Conservation (phyloP, 148 eudicot genomes). For the Polygonum aviculare region DNA sequence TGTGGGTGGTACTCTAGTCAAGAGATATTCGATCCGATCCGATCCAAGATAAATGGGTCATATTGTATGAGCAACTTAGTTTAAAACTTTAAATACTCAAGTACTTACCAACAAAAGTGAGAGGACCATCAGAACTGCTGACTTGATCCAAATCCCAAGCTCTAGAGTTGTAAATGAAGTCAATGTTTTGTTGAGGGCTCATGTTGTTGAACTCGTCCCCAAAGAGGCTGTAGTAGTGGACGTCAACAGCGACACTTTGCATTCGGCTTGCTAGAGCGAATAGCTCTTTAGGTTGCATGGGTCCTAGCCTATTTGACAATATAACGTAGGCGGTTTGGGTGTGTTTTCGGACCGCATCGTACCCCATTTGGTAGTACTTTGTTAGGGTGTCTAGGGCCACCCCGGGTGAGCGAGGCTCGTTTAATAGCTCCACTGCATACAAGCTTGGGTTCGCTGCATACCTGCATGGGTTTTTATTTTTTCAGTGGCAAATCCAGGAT, state of each 20-base stretch:
- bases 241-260: conserved; percentile 24
- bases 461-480: conserved; percentile 7
- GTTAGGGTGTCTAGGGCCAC: conserved; percentile 22
- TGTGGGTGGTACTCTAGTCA: no score
- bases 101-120: conserved; percentile 53
- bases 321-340: conserved; percentile 28
- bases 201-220: conserved; percentile 11
- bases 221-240: conserved; percentile 40
- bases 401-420: conserved; percentile 37
- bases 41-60: no score
- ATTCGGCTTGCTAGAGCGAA: conserved; percentile 23
- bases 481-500: no score
- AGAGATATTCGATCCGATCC: no score
- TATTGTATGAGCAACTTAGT: neutral
- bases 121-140: conserved; percentile 44
- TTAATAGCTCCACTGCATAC: conserved; percentile 34
- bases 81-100: neutral
- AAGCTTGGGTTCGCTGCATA: conserved; percentile 26
- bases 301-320: conserved; percentile 26
- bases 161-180: conserved; percentile 23
- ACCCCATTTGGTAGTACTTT: conserved; percentile 30
- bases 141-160: conserved; percentile 19
- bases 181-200: conserved; percentile 34
- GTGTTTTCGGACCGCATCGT: conserved; percentile 28
- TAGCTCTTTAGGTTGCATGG: conserved; percentile 25